phyloP scores from a whole-genome alignment of 768 basidiomycete genomes.

The Auricularia cornea region DNA sequence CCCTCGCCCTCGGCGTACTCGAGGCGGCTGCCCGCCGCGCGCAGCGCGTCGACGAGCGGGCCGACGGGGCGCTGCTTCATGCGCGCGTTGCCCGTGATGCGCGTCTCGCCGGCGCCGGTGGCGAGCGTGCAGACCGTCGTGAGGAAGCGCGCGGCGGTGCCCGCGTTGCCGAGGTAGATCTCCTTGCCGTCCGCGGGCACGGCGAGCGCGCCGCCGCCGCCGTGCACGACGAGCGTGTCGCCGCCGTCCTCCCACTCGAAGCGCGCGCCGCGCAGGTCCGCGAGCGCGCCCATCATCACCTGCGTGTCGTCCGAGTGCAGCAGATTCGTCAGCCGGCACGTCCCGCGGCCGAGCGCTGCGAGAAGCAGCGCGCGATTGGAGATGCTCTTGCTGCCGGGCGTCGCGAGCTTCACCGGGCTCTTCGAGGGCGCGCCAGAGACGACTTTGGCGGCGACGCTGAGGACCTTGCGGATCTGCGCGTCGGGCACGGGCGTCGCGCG shows the following conservation, averaged over 20 bases:
- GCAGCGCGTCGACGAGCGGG: conserved; percentile 84
- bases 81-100: conserved; percentile 90
- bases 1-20: conserved; percentile 71
- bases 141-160: conserved; percentile 95
- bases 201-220: conserved; percentile 71
- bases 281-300: conserved; percentile 95
- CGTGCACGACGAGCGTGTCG: conserved; percentile 87
- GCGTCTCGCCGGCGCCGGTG: conserved; percentile 29
- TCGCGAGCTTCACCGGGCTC: conserved; percentile 60
- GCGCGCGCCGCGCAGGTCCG: conserved; percentile 82
- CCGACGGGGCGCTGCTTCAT: conserved; percentile 99
- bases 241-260: conserved; percentile 97
- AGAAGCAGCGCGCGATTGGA: conserved; percentile 91
- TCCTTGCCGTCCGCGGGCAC: conserved; percentile 77
- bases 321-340: conserved; percentile 80
- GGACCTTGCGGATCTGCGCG: conserved; percentile 67
- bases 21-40: conserved; percentile 70
- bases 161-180: conserved; percentile 93
- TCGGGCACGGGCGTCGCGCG: conserved; percentile 84
- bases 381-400: conserved; percentile 94
- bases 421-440: conserved; percentile 47
- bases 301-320: conserved; percentile 97
- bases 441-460: conserved; percentile 74
- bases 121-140: conserved; percentile 87
- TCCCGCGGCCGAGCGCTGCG: conserved; percentile 84